Percentiles rank a stretch among this genome's conserved stretches.
Evolutionary conservation across 192 early-diverging fungal genomes (phyloP).

Genomic region (Lobosporangium transversale): DNA sequence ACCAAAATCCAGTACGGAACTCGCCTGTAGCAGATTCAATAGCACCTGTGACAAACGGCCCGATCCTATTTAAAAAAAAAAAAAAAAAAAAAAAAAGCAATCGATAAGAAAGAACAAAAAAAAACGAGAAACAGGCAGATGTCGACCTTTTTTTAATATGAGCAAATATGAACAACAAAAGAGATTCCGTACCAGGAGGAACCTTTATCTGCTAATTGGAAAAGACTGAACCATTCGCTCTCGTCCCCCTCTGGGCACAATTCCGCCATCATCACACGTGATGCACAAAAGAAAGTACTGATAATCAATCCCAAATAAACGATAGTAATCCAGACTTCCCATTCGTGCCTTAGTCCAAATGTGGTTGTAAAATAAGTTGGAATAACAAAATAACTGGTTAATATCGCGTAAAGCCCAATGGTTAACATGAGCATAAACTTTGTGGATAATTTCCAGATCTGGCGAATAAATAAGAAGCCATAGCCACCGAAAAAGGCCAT

Average conservation of each 20-base stretch:
- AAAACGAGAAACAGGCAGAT: background rate
- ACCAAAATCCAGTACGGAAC: conserved; percentile 59
- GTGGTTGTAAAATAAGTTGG: conserved; percentile 47
- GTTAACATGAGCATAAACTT: conserved; percentile 60
- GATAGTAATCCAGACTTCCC: conserved; percentile 37
- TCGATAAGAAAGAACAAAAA: background rate
- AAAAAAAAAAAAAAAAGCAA: background rate
- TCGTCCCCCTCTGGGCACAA: conserved; percentile 69
- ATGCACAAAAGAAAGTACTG: conserved; percentile 60
- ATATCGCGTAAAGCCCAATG: conserved; percentile 40
- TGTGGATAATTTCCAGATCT: conserved; percentile 49
- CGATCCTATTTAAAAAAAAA: conserved; percentile 55
- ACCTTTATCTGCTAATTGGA: conserved; percentile 69
- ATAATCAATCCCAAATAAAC: conserved; percentile 58
- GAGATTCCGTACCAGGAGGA: conserved; percentile 52
- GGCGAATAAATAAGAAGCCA: conserved; percentile 60
- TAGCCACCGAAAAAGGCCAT: conserved; percentile 60
- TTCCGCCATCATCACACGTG: conserved; percentile 65
- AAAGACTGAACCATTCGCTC: conserved; percentile 72
- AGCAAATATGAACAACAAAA: background rate
- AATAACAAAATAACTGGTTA: conserved; percentile 64
- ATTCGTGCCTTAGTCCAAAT: conserved; percentile 54
- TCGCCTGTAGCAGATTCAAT: conserved; percentile 63
- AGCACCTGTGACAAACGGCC: conserved; percentile 75
- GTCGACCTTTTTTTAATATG: background rate